Conservation (phyloP, 2,329 filamentous ascomycete species). For the Aspergillus eucalypticola region DNA sequence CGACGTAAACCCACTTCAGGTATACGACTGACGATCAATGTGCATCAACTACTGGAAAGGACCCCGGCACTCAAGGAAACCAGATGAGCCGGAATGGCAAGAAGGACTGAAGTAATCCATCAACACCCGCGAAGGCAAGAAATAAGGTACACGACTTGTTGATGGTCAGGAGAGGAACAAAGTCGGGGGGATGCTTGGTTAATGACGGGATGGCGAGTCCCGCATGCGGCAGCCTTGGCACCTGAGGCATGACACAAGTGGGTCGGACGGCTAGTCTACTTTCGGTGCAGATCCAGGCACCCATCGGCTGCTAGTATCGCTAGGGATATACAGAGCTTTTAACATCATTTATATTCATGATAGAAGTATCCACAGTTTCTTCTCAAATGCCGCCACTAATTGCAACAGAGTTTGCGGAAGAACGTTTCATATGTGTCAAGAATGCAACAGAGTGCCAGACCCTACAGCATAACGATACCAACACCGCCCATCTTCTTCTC, state of each 20-base stretch:
- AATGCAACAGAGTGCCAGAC: slow-evolving; percentile 6
- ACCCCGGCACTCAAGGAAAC: background rate
- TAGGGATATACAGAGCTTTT: background rate
- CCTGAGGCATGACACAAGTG: slow-evolving; percentile 15
- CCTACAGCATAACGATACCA: slow-evolving; percentile 78
- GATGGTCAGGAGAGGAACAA: background rate
- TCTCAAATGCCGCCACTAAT: background rate
- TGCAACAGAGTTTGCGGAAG: slow-evolving; percentile 5
- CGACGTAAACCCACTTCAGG: slow-evolving; percentile 3
- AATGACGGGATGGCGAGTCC: slow-evolving; percentile 17
- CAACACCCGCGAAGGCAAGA: background rate
- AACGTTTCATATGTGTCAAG: background rate
- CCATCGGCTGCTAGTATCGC: background rate
- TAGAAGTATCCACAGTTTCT: background rate
- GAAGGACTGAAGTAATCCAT: background rate
- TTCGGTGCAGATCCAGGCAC: background rate
- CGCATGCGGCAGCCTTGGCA: slow-evolving; percentile 19
- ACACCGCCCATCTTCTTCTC: slow-evolving; percentile 78
- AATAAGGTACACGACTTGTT: background rate
- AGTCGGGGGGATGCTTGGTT: slow-evolving; percentile 1
- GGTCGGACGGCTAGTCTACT: background rate
- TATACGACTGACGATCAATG: background rate
- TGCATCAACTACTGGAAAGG: background rate
- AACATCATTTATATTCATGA: background rate
- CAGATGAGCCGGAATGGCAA: background rate